A percentile compares a stretch with the other conserved stretches of the same genome.
Conservation (phyloP, 1,284 basidiomycete species). For the Marasmius sp. region DNA sequence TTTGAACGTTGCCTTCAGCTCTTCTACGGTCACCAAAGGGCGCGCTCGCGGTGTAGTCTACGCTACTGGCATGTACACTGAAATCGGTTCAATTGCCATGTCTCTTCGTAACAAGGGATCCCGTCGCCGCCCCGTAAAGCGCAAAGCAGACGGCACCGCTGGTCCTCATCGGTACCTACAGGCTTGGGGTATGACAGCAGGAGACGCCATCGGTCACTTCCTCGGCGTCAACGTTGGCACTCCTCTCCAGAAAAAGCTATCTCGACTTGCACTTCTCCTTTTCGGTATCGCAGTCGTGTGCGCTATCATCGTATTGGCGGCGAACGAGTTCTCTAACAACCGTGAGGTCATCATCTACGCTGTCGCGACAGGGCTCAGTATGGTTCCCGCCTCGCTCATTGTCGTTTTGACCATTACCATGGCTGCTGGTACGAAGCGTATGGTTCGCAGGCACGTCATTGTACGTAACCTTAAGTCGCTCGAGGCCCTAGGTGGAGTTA, state of each 20-base stretch:
- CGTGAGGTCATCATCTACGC: constrained; percentile 45
- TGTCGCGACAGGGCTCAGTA: constrained; percentile 39
- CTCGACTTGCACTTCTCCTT: constrained; percentile 60
- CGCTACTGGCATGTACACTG: constrained; percentile 65
- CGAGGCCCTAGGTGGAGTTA: constrained; percentile 57
- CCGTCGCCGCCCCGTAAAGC: constrained; percentile 10
- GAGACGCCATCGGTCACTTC: too few species aligned
- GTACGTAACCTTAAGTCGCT: constrained; percentile 54
- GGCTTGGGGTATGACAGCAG: constrained; percentile 37
- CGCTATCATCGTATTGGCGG: neutral
- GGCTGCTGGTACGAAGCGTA: constrained; percentile 51
- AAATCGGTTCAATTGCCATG: constrained; percentile 57
- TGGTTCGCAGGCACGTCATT: constrained; percentile 52
- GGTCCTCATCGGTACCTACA: constrained; percentile 54
- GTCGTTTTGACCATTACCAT: constrained; percentile 44
- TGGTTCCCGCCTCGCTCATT: constrained; percentile 42
- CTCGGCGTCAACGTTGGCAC: neutral
- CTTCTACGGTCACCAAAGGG: constrained; percentile 65
- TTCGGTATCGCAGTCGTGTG: constrained; percentile 12
- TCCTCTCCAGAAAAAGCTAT: constrained; percentile 21
- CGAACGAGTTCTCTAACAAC: constrained; percentile 23
- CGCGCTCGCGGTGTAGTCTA: constrained; percentile 59
- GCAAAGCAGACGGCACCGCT: constrained; percentile 25
- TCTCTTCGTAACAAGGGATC: constrained; percentile 24
- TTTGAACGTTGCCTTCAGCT: constrained; percentile 55